Base-by-base conservation (phyloP, 225 moss, liverwort and hornwort species). In the Asterella californica region DNA sequence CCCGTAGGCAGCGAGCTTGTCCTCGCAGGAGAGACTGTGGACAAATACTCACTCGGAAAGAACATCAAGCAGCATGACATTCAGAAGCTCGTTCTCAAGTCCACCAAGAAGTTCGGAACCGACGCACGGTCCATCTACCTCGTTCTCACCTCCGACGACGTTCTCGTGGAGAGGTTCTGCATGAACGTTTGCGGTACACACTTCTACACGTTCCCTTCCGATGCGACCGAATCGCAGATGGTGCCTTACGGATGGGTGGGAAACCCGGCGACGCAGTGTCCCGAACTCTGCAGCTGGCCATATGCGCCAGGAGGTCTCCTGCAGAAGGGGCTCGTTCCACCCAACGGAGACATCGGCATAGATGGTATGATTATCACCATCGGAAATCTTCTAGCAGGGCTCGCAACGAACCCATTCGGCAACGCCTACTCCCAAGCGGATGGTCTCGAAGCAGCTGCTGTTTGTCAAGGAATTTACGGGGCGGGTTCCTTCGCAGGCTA, bases 131-230 rank as follows among this genome's bases (percentile, higher is more conserved):
- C 76, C 2, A 77, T 92, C n/a, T 89, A 92, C 80, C 75, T 92
- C 32, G 79, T 92, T 10, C 30, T 84, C 21, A 92, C 89, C 0
- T 80, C 90, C 2, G 76, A 87, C 47, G 87, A 90, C 34, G 90
- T 92, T 54, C 55, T 79, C 53, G 82, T 92, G 32, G 79, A 65
- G 22, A 88, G 89, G 12, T 89, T 85, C 64, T 85, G 84, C 65
- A 65, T 64, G 81, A 78, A 78, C 45, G 77, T 77, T 15, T 84
- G 84, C 66, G 84, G 72, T 15, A 78, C 78, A 24, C 84, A 85
- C 30, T 78, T 81, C 74, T 74, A 72, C 83, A 83, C 79, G 0
- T 15, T 29, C 47, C 75, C 83, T 50, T 70, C 69, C 19, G 60
- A 75, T 30, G 78, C 59, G 1, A 72, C 74, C 9, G 38, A 50